Evolutionary conservation across 805 yeast species (phyloP).

Genomic region (Candida arabinofermentans): DNA sequence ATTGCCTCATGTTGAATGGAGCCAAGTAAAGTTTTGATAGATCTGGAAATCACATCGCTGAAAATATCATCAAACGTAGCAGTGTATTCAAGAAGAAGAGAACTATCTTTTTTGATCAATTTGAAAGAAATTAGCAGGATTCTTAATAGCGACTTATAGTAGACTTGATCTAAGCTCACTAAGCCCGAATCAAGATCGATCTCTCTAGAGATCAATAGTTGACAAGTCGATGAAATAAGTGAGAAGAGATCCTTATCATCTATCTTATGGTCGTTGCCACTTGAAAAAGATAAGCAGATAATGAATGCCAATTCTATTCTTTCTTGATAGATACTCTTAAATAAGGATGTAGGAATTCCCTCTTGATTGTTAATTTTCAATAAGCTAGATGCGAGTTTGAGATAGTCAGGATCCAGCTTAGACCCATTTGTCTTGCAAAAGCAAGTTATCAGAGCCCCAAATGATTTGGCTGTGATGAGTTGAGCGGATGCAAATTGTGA

Average conservation of each 20-base stretch:
- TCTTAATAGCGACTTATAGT: slow-evolving; percentile 60
- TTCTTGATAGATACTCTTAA: slow-evolving; percentile 50
- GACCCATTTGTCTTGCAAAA: slow-evolving; percentile 42
- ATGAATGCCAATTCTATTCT: slow-evolving; percentile 67
- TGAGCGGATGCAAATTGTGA: slow-evolving; percentile 65
- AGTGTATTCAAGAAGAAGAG: slow-evolving; percentile 41
- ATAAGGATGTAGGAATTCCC: slow-evolving; percentile 46
- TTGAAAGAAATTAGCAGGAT: slow-evolving; percentile 47
- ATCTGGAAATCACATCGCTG: slow-evolving; percentile 59
- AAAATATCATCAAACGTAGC: slow-evolving; percentile 54
- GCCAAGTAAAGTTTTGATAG: slow-evolving; percentile 55
- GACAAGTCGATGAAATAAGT: slow-evolving; percentile 39
- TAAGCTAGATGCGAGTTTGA: slow-evolving; percentile 42
- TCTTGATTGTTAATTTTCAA: slow-evolving; percentile 47
- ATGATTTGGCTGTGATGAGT: slow-evolving; percentile 62
- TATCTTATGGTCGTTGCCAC: slow-evolving; percentile 24
- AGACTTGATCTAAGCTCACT: slow-evolving; percentile 32
- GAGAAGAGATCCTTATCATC: slow-evolving; percentile 36
- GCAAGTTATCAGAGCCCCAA: slow-evolving; percentile 74
- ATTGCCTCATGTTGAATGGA: slow-evolving; percentile 56
- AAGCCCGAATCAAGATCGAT: slow-evolving; percentile 45
- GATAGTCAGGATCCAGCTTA: slow-evolving; percentile 24
- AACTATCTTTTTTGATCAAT: slow-evolving; percentile 38
- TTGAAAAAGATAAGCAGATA: slow-evolving; percentile 39
- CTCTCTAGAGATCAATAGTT: slow-evolving; percentile 45